Percentiles rank a stretch among this genome's conserved stretches.
Conservation (phyloP, 2,329 filamentous ascomycete genomes). For the Scedosporium boydii region DNA sequence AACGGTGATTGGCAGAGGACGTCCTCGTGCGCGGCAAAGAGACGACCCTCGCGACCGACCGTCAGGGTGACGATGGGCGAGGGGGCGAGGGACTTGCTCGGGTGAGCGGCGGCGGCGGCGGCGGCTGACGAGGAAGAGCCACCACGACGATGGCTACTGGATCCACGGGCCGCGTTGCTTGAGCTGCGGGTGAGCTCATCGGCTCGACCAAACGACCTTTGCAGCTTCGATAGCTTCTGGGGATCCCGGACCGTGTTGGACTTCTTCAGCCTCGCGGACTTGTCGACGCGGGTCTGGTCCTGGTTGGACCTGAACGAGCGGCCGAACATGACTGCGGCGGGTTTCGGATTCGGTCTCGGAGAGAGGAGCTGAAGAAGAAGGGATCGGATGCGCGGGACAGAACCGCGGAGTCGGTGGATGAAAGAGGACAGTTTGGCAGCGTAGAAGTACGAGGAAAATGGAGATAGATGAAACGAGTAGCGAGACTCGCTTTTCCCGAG, state of each 20-base stretch:
- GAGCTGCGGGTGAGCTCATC: background rate
- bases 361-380: slow-evolving; percentile 5
- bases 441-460: background rate
- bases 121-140: background rate
- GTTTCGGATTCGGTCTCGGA: background rate
- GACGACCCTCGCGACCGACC: slow-evolving; percentile 70
- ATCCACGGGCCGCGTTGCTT: slow-evolving; percentile 4
- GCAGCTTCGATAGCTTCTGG: slow-evolving; percentile 74
- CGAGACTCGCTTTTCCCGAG: background rate
- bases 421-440: background rate
- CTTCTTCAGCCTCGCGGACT: slow-evolving; percentile 73
- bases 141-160: slow-evolving; percentile 8
- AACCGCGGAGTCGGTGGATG: background rate
- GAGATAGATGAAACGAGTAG: background rate
- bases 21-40: slow-evolving; percentile 88
- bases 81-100: background rate
- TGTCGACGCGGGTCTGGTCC: slow-evolving; percentile 67
- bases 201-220: slow-evolving; percentile 58
- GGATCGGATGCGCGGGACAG: background rate
- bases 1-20: slow-evolving; percentile 70
- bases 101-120: background rate
- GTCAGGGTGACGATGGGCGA: slow-evolving; percentile 71
- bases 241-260: slow-evolving; percentile 49
- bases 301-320: slow-evolving; percentile 70
- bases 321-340: slow-evolving; percentile 68